Base-by-base conservation (phyloP, 2,329 filamentous ascomycete genomes). In the Aspergillus fumigatus region DNA sequence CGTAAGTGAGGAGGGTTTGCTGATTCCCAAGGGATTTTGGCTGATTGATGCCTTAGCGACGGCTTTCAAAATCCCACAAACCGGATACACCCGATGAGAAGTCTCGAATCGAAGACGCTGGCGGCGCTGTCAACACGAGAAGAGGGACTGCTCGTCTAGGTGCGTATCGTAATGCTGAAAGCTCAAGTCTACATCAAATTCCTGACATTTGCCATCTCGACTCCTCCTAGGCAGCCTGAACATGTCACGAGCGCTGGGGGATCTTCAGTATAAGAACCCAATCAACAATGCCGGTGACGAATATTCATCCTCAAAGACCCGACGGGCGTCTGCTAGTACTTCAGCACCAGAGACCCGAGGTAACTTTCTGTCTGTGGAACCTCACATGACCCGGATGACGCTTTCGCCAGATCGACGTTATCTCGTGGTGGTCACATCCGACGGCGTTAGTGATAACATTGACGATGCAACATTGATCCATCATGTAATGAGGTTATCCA, bases 211-310 rank as follows among this genome's bases (percentile, higher is more conserved):
- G 9, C 11, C 43, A 17, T 26, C 8, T 47, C 19, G 6, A 47
- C 11, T 40, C 35, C 27, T 14, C 17, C 26, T 19, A 70, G 68
- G 70, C 27, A 65, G 67, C 7, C 54, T 73, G 49, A 72, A 73
- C 48, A 73, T 73, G 67, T 73, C 71, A 23, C 69, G 71, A 27
- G 70, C 70, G 23, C 52, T 73, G n/a, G 70, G 71, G 3, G 71
- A 73, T 53, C 60, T 73, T 25, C 71, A 71, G 58, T 73, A 73
- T 60, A 73, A 73, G 52, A 68, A 70, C 45, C 70, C 71, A 23
- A 64, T 73, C 26, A 72, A 71, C 52, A 65, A 53, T 2, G 48
- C 62, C 6, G 54, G 60, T 19, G 56, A 66, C 40, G 51, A 58
- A 3, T 50, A 26, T 25, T 53, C 54, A 4, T 40, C 51, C 6